Evolutionary conservation across 2,329 filamentous ascomycete genomes (phyloP), one percentile per base, ranked within the genome.

Genomic region (Pseudogymnoascus sp.): DNA sequence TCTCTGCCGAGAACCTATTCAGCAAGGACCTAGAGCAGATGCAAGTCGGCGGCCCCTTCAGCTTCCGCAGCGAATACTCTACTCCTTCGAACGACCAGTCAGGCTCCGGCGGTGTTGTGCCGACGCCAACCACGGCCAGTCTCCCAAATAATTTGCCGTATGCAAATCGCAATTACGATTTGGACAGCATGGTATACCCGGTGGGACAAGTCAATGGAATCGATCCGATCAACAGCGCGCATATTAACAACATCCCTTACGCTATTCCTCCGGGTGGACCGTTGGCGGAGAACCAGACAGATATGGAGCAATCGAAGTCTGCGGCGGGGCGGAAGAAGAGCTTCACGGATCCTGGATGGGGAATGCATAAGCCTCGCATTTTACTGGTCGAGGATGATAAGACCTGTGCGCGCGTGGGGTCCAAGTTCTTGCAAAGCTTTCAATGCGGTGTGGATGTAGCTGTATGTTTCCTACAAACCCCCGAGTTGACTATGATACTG

Each of bases 191-290:
- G 62, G 92, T 97, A 8, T 97, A 97, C 73, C 93, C 93, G 0
- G 91, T 96, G 14, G 93, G 93, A 16, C 87, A 92, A 67, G 95
- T 89, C 0, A 90, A 96, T 68, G 93, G 93, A 62, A 97, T 97
- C 68, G 93, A 97, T 72, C 93, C 93, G 1, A 95, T 96, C 82
- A 93, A 93, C 73, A 89, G 90, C 69, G 93, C 97, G 70, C 92
- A 97, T 72, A 91, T 97, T 72, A 87, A 93, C 77, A 96, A 96
- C 73, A 96, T 97, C 63, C 91, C 93, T 0, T 97, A 96, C 73
- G 82, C 88, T 7, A 80, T 91, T 76, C 91, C 84, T 14, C 81
- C 89, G 2, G 91, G 89, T 60, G 77, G 80, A 2, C 78, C 73
- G 53, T 69, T 73, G 4, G 73, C 75, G 16, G 68, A 75, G 56